A percentile compares a stretch with the other conserved stretches of the same genome.
Evolutionary conservation across 2,329 filamentous ascomycete species (phyloP).

Genomic region (Aspergillus fructus): DNA sequence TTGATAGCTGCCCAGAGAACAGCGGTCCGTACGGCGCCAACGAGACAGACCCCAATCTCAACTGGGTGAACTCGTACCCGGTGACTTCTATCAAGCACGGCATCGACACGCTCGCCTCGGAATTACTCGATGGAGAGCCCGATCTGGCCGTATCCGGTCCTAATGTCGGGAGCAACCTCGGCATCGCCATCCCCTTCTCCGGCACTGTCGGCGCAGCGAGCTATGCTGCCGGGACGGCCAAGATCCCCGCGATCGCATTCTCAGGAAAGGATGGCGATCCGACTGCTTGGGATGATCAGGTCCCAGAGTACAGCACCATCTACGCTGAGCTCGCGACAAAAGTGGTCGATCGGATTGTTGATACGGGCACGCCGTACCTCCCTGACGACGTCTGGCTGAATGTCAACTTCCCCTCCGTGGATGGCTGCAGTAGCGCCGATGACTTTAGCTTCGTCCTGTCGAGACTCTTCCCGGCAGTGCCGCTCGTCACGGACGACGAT

Average conservation of each 20-base stretch:
- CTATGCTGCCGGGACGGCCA: constrained; percentile 54
- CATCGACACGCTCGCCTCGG: constrained; percentile 56
- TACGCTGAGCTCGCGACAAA: constrained; percentile 64
- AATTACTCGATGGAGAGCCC: constrained; percentile 54
- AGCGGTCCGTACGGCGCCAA: constrained; percentile 60
- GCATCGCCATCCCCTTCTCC: constrained; percentile 56
- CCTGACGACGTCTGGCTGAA: constrained; percentile 63
- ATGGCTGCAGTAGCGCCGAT: constrained; percentile 51
- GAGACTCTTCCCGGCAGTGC: constrained; percentile 54
- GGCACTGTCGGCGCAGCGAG: constrained; percentile 67
- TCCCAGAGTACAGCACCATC: constrained; percentile 54
- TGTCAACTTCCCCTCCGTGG: constrained; percentile 63
- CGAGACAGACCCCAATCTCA: constrained; percentile 56
- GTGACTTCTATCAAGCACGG: constrained; percentile 65
- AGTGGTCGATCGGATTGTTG: constrained; percentile 57
- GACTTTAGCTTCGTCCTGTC: constrained; percentile 66
- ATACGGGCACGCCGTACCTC: constrained; percentile 61
- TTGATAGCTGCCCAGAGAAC: constrained; percentile 59
- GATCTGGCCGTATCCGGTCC: constrained; percentile 67
- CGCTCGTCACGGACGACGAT: constrained; percentile 46
- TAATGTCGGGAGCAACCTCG: constrained; percentile 62
- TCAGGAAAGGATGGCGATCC: constrained; percentile 54
- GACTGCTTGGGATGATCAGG: constrained; percentile 52
- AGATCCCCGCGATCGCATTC: constrained; percentile 68
- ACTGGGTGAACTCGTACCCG: constrained; percentile 72